Evolutionary conservation across 2,329 filamentous ascomycete species (phyloP).

Genomic region (Aspergillus phoenicis): DNA sequence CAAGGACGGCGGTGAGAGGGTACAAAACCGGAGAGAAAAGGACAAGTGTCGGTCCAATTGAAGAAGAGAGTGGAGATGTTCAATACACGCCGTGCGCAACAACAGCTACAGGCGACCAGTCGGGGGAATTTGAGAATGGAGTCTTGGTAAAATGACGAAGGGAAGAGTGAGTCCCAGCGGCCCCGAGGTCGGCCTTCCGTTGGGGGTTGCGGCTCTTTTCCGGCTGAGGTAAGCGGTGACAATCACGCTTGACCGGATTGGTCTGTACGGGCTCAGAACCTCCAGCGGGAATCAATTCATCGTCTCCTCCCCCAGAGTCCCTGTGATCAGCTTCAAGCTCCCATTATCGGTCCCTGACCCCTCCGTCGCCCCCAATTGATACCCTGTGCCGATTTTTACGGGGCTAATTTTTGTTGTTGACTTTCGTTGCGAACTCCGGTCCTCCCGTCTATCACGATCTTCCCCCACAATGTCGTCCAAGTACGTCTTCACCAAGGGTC

Average conservation of each 20-base stretch:
- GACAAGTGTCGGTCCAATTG: neutral
- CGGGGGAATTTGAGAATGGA: neutral
- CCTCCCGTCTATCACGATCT: conserved; percentile 4
- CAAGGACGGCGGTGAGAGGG: conserved; percentile 18
- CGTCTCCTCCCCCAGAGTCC: conserved; percentile 5
- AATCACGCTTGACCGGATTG: conserved; percentile 31
- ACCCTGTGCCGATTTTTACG: neutral
- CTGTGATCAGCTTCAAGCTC: conserved; percentile 2
- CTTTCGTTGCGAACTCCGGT: neutral
- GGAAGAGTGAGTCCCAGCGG: neutral
- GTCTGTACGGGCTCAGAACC: conserved; percentile 16
- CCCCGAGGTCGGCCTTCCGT: conserved; percentile 24
- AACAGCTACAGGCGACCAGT: neutral
- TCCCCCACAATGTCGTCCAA: conserved; percentile 74
- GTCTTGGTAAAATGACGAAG: neutral
- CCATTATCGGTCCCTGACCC: conserved; percentile 4
- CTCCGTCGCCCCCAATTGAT: conserved; percentile 14
- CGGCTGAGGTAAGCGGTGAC: conserved; percentile 35
- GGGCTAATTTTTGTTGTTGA: neutral
- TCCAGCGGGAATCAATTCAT: conserved; percentile 11
- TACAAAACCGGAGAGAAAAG: conserved; percentile 7
- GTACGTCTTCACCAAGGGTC: conserved; percentile 83
- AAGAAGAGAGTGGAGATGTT: conserved; percentile 1
- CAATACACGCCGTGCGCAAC: neutral
- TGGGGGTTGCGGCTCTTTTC: conserved; percentile 23